Evolutionary conservation across 2,329 filamentous ascomycete species (phyloP), one percentile per base, ranked within the genome.

Genomic region (Neocucurbitaria cava): DNA sequence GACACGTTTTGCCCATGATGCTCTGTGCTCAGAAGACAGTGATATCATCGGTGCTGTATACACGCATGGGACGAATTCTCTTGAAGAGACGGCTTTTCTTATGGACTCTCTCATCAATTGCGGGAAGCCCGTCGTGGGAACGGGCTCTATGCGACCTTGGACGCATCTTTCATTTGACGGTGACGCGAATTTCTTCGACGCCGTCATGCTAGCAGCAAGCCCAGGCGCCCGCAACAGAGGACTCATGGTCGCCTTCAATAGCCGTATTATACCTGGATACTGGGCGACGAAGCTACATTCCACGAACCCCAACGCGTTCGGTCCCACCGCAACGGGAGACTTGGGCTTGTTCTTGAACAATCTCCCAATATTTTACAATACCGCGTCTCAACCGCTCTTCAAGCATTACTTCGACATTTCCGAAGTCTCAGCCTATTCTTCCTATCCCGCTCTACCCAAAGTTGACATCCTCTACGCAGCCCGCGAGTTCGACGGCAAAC

Each of bases 381-480:
- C 64, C 6, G 64, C 68, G 0, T 66, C 61, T 9, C 62, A 61
- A 30, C 64, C 65, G 3, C 39, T 68, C 4, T 58, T 24, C 15
- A 71, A 71, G 40, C 50, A 64, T 13, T 46, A 52, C 9, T 72
- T 72, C 39, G 46, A 64, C 38, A 17, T 71, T 4, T 41, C 20
- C 1, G 33, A 23, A 3, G 65, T 69, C 0, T 66, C 64, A 0
- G 52, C 33, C 1, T 44, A 69, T 35, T 13, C 31, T 0, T 61
- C 62, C 0, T 68, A 58, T 36, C 65, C 68, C 0, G 52, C 56
- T 0, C 53, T 71, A 5, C 68, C 67, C 0, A 69, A 70, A 50
- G 65, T 71, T n/a, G 65, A 71, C 36, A 71, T 70, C 7, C 58
- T 70, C 15, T 71, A 70, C 35, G 66, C 66, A 0, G 68, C 68